Base-by-base conservation (phyloP, 192 early-diverging fungal species). In the Backusella liffmaniae region DNA sequence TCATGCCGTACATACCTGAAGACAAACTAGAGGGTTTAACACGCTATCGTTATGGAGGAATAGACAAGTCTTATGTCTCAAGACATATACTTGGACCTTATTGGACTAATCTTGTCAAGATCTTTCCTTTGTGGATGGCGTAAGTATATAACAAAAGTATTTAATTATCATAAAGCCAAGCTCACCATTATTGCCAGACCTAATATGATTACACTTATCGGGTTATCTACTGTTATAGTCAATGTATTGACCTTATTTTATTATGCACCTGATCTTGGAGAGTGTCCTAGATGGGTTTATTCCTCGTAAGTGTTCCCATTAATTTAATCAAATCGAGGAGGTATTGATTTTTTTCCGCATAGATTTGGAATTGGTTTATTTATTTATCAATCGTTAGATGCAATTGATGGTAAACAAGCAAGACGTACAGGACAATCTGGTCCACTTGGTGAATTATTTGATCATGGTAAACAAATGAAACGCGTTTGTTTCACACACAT, bases 321-420 rank as follows among this genome's bases (percentile, higher is more conserved):
- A 32, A 32, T 32, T 32, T 3, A 32, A 70, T 42, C n/a, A 26
- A 32, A 42, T 4, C 37, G 5, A 42, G 5, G 23, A 7, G 21
- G 9, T n/a, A 37, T n/a, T 23, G 8, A 72, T 36, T 34, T 13
- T 36, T 66, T 65, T 21, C 6, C 18, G 1, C 18, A 46, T 59
- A 81, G 87, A 18, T 95, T 92, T 74, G 90, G 87, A 44, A 74
- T 91, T 35, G 94, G 96, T 32, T 80, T 98, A 16, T 98, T 93
- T 81, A 84, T 93, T 18, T 98, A 98, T 81, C 94, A 93, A 77
- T 93, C 92, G 37, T 86, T 96, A 56, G 96, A 98, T 79, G 95
- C 95, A 26, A 94, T 98, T 79, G 97, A 98, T 77, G 97, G 97
- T 26, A 97, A 97, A 82, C 97, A 98, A 82, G 97, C 97, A 29